phyloP scores from a whole-genome alignment of 306 rosid genomes.

The Trifolium dubium region DNA sequence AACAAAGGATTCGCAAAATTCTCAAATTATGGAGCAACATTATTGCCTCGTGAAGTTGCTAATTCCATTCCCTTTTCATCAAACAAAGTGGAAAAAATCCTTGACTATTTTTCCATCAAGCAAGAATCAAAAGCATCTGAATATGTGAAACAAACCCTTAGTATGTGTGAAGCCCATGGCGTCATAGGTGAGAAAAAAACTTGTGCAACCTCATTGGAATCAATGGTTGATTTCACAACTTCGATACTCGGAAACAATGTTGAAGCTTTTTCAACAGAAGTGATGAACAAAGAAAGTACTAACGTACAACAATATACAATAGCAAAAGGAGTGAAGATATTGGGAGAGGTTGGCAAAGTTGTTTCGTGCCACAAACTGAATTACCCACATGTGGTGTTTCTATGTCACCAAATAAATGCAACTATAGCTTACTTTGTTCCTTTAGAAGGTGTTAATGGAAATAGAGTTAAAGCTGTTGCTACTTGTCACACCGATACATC shows the following conservation, averaged over 20 bases:
- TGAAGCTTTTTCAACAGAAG: conserved; percentile 74
- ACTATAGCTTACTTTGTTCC: no score
- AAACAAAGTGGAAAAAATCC: conserved; percentile 48
- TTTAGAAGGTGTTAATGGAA: conserved; percentile 52
- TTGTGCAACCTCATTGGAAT: no score
- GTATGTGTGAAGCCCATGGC: conserved; percentile 55
- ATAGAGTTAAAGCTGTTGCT: conserved; percentile 37
- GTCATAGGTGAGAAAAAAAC: conserved; percentile 66
- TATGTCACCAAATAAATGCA: conserved; percentile 59
- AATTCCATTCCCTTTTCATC: conserved; percentile 74
- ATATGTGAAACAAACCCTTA: conserved; percentile 51
- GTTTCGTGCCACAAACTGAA: conserved; percentile 66
- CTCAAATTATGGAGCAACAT: conserved; percentile 35
- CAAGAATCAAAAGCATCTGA: conserved; percentile 53
- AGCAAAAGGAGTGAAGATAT: no score
- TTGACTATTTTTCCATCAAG: conserved; percentile 49
- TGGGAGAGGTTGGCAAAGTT: conserved; percentile 36
- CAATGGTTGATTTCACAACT: no score
- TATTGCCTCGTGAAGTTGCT: conserved; percentile 61
- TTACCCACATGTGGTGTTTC: conserved; percentile 77
- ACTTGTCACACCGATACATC: no score
- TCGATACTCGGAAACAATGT: no score
- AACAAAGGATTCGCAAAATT: conserved; percentile 55
- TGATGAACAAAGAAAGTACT: conserved; percentile 47
- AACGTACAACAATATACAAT: conserved; percentile 57